Base-by-base conservation (phyloP, 768 basidiomycete species). In the Mycena latifolia region DNA sequence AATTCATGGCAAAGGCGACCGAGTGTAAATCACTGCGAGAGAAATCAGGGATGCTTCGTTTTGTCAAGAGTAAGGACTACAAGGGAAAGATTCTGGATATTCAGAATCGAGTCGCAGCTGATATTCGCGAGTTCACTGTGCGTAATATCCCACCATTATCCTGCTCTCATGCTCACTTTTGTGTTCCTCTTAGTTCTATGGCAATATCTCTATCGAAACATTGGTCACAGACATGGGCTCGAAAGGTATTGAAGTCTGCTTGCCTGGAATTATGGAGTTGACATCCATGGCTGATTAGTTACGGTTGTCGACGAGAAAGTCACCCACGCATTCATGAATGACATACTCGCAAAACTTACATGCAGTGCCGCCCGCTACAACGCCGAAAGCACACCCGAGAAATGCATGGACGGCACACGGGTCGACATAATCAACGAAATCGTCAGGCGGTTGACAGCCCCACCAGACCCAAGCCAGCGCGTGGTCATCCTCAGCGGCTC, bases 391-490 rank as follows among this genome's bases (percentile, higher is more conserved):
- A 52, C 50, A 33, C 50, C 50, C 11, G 50, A 52, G 7, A 31
- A 33, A 41, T 55, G 54, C 39, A 55, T 55, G 54, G 37, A 39
- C 15, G 54, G 54, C 35, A 55, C 54, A 39, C 22, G 54, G 39
- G 17, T 41, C 14, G 25, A 55, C 9, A 41, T 55, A 27, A 43
- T 55, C 54, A 28, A 43, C 17, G 37, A 41, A 7, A 27, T 55
- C 5, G 2, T 55, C 15, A 9, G 1, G 5, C 15, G 35, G 27
- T n/a, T 55, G 54, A 55, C 54, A 1, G 24, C 9, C 28, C 31
- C 29, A 4, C 50, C 31, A 20, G 31, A 52, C 12, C 18, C 50
- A 52, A 6, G 9, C 29, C 29, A 52, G 50, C 50, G 31, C 20
- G 18, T 52, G 18, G 20, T 52, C 31, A 52, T 52, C 14, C 50